A percentile compares a stretch with the other conserved stretches of the same genome.
These are phyloP conservation scores for Aspergillus arachidicola DNA, from an alignment of 2,329 filamentous ascomycete genomes.

Conservation along the genomic window DNA sequence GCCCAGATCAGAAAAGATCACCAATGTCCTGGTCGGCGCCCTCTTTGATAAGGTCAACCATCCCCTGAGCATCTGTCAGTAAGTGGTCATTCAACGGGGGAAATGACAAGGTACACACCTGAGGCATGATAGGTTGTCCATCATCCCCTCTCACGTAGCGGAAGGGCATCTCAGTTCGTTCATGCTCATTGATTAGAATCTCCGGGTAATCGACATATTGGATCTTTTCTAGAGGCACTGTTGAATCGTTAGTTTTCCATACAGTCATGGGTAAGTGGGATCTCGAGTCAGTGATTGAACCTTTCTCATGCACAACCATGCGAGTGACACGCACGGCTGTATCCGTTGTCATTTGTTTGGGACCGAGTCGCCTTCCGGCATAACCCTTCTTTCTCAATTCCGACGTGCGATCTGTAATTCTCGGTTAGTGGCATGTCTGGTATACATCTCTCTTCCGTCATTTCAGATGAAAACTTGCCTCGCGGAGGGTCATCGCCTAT, in stretches of 20 bases:
- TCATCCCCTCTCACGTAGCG: slow-evolving; percentile 80
- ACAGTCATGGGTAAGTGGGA: background rate
- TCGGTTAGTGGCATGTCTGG: slow-evolving; percentile 8
- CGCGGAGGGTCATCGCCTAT: slow-evolving; percentile 89
- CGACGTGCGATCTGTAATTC: slow-evolving; percentile 91
- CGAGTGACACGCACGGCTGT: slow-evolving; percentile 93
- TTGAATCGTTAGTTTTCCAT: slow-evolving; percentile 13
- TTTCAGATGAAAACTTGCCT: slow-evolving; percentile 59
- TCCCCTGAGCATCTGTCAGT: slow-evolving; percentile 63
- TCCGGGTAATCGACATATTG: slow-evolving; percentile 87
- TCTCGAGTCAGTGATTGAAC: slow-evolving; percentile 47
- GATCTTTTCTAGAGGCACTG: slow-evolving; percentile 77
- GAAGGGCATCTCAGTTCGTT: slow-evolving; percentile 97
- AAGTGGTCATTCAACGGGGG: background rate
- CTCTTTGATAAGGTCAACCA: slow-evolving; percentile 89
- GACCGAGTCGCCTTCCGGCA: slow-evolving; percentile 79
- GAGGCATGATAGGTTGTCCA: slow-evolving; percentile 85
- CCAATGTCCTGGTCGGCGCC: slow-evolving; percentile 91
- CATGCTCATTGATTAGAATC: slow-evolving; percentile 83
- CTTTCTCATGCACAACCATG: slow-evolving; percentile 80
- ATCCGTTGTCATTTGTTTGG: slow-evolving; percentile 97
- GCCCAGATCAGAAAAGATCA: slow-evolving; percentile 75
- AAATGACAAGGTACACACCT: slow-evolving; percentile 58
- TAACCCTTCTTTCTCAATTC: slow-evolving; percentile 95
- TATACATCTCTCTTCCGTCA: background rate